phyloP scores from a whole-genome alignment of 2,329 filamentous ascomycete genomes.

The Fusarium sp. region DNA sequence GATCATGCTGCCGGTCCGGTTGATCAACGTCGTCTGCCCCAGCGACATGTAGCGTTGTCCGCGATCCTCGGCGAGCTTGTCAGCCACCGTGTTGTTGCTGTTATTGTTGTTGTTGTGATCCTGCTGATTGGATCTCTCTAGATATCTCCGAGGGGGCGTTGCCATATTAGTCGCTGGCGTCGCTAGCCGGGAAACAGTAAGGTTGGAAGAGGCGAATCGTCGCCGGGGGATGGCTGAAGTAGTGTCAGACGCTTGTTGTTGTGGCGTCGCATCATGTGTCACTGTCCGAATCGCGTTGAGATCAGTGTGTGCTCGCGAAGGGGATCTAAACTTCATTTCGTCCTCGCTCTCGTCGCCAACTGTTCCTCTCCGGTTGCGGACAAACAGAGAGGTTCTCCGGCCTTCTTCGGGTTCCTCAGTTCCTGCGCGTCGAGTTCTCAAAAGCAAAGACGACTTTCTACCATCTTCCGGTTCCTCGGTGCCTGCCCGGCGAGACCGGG shows the following conservation, averaged over 20 bases:
- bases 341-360: conserved; percentile 60
- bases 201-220: conserved; percentile 60
- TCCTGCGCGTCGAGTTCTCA: conserved; percentile 58
- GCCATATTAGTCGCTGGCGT: conserved; percentile 52
- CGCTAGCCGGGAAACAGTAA: conserved; percentile 58
- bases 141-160: conserved; percentile 57
- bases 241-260: conserved; percentile 38
- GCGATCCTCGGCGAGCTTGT: conserved; percentile 41
- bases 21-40: conserved; percentile 54
- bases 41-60: conserved; percentile 56
- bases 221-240: conserved; percentile 60
- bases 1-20: conserved; percentile 59
- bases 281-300: conserved; percentile 52
- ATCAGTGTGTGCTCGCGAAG: conserved; percentile 69
- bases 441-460: conserved; percentile 54
- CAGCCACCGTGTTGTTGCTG: conserved; percentile 34
- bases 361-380: conserved; percentile 59
- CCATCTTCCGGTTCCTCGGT: conserved; percentile 62
- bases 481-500: conserved; percentile 55
- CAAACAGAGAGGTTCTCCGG: conserved; percentile 54
- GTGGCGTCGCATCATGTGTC: conserved; percentile 41
- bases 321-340: conserved; percentile 62
- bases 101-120: conserved; percentile 52
- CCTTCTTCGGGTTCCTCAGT: conserved; percentile 62
- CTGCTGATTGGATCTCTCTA: conserved; percentile 55